Conservation (phyloP, 805 yeast species). For the Zygosaccharomyces lentus region DNA sequence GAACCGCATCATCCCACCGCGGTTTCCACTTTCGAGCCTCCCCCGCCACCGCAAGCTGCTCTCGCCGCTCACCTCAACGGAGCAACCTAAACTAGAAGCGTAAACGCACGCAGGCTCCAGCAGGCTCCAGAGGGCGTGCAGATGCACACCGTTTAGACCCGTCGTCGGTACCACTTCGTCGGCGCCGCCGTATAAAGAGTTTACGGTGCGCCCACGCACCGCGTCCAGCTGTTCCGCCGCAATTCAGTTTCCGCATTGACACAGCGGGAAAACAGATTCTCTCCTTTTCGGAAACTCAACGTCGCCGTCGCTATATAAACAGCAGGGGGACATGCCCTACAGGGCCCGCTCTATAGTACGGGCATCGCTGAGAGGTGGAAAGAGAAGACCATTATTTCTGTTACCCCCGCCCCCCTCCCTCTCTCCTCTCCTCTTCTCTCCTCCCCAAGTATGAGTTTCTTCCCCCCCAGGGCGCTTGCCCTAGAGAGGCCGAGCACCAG, state of each 20-base stretch:
- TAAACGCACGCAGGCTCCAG: no score
- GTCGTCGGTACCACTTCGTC: no score
- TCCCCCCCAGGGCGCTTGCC: slow-evolving; percentile 41
- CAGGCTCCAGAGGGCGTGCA: no score
- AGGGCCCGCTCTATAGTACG: not conserved
- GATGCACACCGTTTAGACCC: no score
- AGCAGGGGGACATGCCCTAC: not conserved
- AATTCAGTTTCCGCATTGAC: not conserved
- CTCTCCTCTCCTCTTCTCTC: no score
- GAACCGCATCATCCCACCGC: no score
- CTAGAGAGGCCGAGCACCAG: slow-evolving; percentile 47
- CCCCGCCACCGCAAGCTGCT: no score
- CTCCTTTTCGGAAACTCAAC: not conserved
- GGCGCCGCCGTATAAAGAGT: no score
- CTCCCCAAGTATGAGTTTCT: slow-evolving; percentile 1
- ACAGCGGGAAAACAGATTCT: not conserved
- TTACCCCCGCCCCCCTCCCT: no score
- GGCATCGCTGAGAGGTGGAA: not conserved
- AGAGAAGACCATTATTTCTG: not conserved
- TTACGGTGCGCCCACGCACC: not conserved
- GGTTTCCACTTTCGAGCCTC: no score
- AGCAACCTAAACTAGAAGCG: no score
- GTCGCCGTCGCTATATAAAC: not conserved
- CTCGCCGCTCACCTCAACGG: no score
- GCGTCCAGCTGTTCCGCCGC: not conserved